Conservation (phyloP, 169 alveolate genomes). For the Cryptosporidium ryanae region DNA sequence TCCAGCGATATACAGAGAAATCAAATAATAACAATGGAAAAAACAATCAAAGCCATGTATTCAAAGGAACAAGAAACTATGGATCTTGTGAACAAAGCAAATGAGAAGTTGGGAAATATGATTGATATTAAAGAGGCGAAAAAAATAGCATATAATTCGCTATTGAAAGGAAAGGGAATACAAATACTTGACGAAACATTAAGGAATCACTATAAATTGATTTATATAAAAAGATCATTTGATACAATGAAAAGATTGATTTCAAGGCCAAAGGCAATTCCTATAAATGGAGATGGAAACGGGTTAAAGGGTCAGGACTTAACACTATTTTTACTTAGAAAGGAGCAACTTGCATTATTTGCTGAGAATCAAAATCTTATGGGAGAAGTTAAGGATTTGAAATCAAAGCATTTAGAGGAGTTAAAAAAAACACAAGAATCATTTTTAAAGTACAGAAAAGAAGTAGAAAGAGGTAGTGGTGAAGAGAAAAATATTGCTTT, state of each 20-base stretch:
- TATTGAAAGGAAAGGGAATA: conserved; percentile 50
- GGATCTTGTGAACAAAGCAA: conserved; percentile 61
- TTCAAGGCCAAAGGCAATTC: conserved; percentile 18
- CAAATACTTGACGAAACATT: conserved; percentile 61
- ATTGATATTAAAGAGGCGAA: conserved; percentile 70
- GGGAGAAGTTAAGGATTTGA: conserved; percentile 53
- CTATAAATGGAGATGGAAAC: conserved; percentile 19
- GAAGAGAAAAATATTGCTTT: conserved; percentile 38
- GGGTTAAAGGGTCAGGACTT: conserved; percentile 48
- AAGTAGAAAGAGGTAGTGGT: conserved; percentile 19
- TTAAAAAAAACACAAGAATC: conserved; percentile 64
- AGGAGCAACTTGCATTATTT: conserved; percentile 58
- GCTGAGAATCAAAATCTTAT: conserved; percentile 66
- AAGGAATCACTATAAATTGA: conserved; percentile 16
- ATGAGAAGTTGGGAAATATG: conserved; percentile 49
- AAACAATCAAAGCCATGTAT: conserved; percentile 62
- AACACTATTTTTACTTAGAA: conserved; percentile 42
- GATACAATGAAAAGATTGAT: conserved; percentile 34
- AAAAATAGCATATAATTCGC: conserved; percentile 60
- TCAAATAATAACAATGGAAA: conserved; percentile 64
- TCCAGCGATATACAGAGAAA: conserved; percentile 40
- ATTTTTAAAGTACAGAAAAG: conserved; percentile 59
- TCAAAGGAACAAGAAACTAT: conserved; percentile 62
- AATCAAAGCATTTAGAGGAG: conserved; percentile 52
- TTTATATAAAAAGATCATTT: conserved; percentile 42